Evolutionary conservation across 176 grass and related monocot genomes (phyloP).

Genomic region (Carex kokanica): DNA sequence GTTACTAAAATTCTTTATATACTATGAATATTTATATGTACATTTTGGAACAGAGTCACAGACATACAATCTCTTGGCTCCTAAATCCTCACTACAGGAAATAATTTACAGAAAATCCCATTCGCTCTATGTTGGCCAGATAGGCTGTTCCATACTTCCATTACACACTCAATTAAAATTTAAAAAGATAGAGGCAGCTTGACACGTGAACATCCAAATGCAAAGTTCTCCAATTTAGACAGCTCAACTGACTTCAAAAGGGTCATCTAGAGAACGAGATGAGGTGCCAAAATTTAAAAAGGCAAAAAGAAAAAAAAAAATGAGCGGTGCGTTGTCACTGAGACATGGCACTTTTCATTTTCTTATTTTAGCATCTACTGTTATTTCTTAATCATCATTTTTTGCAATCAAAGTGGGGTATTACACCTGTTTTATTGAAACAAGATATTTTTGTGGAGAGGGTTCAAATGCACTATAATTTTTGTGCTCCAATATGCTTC

Average conservation of each 20-base stretch:
- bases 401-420: too few species aligned
- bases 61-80: too few species aligned
- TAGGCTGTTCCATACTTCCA: slow-evolving; percentile 52
- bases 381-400: neutral
- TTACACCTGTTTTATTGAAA: too few species aligned
- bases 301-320: slow-evolving; percentile 12
- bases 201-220: slow-evolving; percentile 48
- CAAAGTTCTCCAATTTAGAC: slow-evolving; percentile 36
- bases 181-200: slow-evolving; percentile 29
- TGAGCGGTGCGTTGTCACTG: slow-evolving; percentile 47
- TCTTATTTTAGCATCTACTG: neutral
- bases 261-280: slow-evolving; percentile 11
- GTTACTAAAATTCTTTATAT: too few species aligned
- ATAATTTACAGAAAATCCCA: neutral
- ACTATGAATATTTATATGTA: too few species aligned
- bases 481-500: too few species aligned
- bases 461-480: too few species aligned
- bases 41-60: too few species aligned
- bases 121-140: slow-evolving; percentile 34
- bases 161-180: slow-evolving; percentile 38
- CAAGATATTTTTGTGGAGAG: neutral
- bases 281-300: slow-evolving; percentile 42
- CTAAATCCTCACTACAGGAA: neutral
- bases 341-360: slow-evolving; percentile 31
- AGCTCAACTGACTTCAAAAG: slow-evolving; percentile 67